Base-by-base conservation (phyloP, 2,329 filamentous ascomycete genomes). In the Talaromyces sp. region DNA sequence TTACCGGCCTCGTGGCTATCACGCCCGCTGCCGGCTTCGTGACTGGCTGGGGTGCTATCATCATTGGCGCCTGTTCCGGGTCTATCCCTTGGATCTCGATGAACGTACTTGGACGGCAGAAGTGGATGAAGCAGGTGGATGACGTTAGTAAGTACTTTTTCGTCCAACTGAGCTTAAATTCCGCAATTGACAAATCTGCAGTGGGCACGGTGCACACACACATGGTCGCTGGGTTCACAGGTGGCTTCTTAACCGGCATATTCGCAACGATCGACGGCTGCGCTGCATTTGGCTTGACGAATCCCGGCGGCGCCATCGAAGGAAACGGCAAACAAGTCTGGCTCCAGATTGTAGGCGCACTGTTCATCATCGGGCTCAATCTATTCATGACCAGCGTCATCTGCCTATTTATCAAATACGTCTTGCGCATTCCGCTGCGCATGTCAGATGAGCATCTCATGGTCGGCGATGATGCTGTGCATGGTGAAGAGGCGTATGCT, bases 111-210 rank as follows among this genome's bases (percentile, higher is more conserved):
- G 79, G 77, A 60, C 79, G 78, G 67, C 76, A 75, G 61, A 68
- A 71, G 60, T 83, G 83, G 66, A 87, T 88, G 82, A 82, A 83
- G 68, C 76, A 79, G 66, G 78, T 81, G 64, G 83, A 86, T 69
- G 83, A 87, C 68, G 76, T 63, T 37, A 62, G 60, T 62, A 35
- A 57, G 60, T 62, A 21, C 2, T 35, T 3, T 2, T 12, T 28
- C 50, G 12, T 16, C 23, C 3, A 12, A 25, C 11, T 14, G 3
- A 7, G 12, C 42, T 25, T 3, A 46, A 46, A 2, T 14, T 5
- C n/a, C 11, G 9, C 4, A 5, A 52, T 33, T 52, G 14, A 52
- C 48, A 33, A n/a, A 12, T 3, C 0, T 33, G 28, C 25, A 64
- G 77, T 84, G 46, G 82, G 80, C 63, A 75, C 80, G 40, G 77